Evolutionary conservation across 805 yeast species (phyloP).

Genomic region (Lipomyces yamanashiensis): DNA sequence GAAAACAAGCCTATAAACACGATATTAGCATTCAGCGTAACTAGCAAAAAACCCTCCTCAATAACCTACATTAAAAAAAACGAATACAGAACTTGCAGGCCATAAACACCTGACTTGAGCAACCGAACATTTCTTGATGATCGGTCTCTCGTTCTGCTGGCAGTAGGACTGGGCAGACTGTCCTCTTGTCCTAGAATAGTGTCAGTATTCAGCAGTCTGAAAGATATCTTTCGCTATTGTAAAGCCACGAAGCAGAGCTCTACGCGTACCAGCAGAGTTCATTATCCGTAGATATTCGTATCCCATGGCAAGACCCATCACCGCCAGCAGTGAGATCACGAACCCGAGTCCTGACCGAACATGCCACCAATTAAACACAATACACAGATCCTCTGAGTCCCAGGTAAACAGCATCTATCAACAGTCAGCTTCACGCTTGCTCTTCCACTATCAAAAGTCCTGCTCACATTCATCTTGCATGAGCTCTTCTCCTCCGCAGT

Average conservation of each 20-base stretch:
- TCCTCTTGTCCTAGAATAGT: not conserved
- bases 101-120: slow-evolving; percentile 51
- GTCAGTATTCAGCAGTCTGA: not conserved
- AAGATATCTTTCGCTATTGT: not conserved
- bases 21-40: too few species aligned
- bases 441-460: not conserved
- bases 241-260: not conserved
- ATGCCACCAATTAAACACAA: slow-evolving; percentile 82
- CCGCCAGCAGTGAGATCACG: slow-evolving; percentile 55
- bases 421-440: not conserved
- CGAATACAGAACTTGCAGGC: slow-evolving; percentile 69
- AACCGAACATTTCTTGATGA: not conserved
- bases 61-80: slow-evolving; percentile 49
- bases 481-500: not conserved
- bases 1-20: slow-evolving; percentile 65
- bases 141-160: slow-evolving; percentile 1
- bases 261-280: slow-evolving; percentile 1
- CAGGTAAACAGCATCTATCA: slow-evolving; percentile 73
- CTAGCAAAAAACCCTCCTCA: too few species aligned
- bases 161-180: slow-evolving; percentile 11
- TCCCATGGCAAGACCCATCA: slow-evolving; percentile 56
- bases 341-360: slow-evolving; percentile 58
- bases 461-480: slow-evolving; percentile 26
- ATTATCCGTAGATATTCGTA: slow-evolving; percentile 61
- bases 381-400: slow-evolving; percentile 74